These are phyloP conservation scores for Penicillium longicatenatum DNA, from an alignment of 495 filamentous ascomycete species.

Conservation along the genomic window DNA sequence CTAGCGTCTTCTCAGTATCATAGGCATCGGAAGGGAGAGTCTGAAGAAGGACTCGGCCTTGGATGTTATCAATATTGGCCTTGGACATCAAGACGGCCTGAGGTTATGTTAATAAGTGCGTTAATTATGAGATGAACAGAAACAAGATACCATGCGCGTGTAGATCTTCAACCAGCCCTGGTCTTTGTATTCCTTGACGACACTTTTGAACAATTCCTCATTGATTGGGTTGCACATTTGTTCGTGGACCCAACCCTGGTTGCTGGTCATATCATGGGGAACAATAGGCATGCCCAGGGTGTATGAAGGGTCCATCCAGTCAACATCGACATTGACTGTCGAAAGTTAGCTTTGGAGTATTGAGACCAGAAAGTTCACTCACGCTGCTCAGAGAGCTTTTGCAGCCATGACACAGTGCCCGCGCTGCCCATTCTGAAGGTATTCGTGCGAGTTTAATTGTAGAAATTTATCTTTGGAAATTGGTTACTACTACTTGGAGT, in stretches of 20 bases:
- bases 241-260: conserved; percentile 43
- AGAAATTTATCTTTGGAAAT: background rate
- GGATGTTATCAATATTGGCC: conserved; percentile 42
- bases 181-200: conserved; percentile 39
- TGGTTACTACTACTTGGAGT: background rate
- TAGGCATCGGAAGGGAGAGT: conserved; percentile 41
- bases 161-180: conserved; percentile 44
- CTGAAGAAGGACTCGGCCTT: conserved; percentile 43
- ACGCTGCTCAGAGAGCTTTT: conserved; percentile 24
- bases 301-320: conserved; percentile 44
- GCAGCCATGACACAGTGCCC: conserved; percentile 20
- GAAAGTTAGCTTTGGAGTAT: background rate
- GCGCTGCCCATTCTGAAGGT: conserved; percentile 19
- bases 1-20: conserved; percentile 30
- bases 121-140: conserved; percentile 1
- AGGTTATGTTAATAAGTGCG: background rate
- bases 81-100: conserved; percentile 41
- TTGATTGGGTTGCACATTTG: conserved; percentile 39
- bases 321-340: conserved; percentile 45
- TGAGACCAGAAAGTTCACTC: background rate
- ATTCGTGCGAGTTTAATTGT: background rate
- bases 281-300: conserved; percentile 33
- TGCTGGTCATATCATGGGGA: conserved; percentile 48
- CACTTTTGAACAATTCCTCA: conserved; percentile 33
- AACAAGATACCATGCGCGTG: conserved; percentile 34